Percentiles rank a stretch among this genome's conserved stretches.
Conservation (phyloP, 2,329 filamentous ascomycete genomes). For the Mariannaea elegans region DNA sequence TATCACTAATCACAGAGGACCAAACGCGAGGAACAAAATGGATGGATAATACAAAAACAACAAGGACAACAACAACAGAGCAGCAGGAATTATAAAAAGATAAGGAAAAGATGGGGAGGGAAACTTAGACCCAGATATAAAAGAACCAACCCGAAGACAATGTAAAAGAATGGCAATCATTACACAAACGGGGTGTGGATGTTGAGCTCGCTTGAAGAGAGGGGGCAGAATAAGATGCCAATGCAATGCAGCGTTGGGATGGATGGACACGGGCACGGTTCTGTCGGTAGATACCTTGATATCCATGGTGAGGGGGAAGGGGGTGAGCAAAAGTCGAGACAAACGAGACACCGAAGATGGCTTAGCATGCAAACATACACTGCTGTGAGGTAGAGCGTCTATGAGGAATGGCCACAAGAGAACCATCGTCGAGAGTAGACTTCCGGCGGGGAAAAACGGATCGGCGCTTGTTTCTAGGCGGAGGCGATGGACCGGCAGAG, state of each 20-base stretch:
- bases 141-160: too few relatives aligned
- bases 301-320: neutral
- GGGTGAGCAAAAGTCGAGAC: slow-evolving; percentile 12
- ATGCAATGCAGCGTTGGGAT: neutral
- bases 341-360: slow-evolving; percentile 10
- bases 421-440: too few relatives aligned
- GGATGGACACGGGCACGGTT: neutral
- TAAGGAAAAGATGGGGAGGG: neutral
- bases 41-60: too few relatives aligned
- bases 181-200: too few relatives aligned
- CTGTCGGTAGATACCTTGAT: neutral
- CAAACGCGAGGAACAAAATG: too few relatives aligned
- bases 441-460: slow-evolving; percentile 24
- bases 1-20: neutral
- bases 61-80: slow-evolving; percentile 5
- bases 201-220: too few relatives aligned
- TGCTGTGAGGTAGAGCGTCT: neutral
- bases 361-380: slow-evolving; percentile 10
- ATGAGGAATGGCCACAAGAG: neutral
- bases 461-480: slow-evolving; percentile 21
- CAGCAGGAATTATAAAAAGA: neutral
- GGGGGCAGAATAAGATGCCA: neutral
- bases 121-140: neutral
- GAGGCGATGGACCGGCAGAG: slow-evolving; percentile 6
- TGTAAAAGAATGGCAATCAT: too few relatives aligned